Evolutionary conservation across 2,329 filamentous ascomycete genomes (phyloP).

Genomic region (Colletotrichum tamarilloi): DNA sequence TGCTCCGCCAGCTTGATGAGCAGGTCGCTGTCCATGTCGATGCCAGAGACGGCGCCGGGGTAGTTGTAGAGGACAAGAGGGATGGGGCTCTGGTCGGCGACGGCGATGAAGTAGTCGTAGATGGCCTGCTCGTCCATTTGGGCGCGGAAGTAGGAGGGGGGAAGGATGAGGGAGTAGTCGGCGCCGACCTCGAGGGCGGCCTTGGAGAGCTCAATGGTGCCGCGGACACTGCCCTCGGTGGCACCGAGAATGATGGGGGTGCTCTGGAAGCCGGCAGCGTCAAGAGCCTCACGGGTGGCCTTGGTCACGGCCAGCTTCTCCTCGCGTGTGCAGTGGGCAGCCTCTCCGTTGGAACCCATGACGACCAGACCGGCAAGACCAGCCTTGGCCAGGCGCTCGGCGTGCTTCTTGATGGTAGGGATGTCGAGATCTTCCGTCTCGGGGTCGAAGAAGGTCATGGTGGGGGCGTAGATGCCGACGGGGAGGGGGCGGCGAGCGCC

Average conservation of each 20-base stretch:
- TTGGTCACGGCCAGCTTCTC: conserved; percentile 81
- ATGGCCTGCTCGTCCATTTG: conserved; percentile 81
- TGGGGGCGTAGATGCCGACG: conserved; percentile 87
- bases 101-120: conserved; percentile 77
- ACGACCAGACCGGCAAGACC: conserved; percentile 86
- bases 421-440: conserved; percentile 88
- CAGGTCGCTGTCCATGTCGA: conserved; percentile 91
- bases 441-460: conserved; percentile 90
- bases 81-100: conserved; percentile 80
- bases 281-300: conserved; percentile 83
- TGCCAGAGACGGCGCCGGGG: conserved; percentile 85
- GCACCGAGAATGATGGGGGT: conserved; percentile 87
- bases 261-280: conserved; percentile 79
- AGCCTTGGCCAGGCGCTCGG: conserved; percentile 79
- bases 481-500: conserved; percentile 68
- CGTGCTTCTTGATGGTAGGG: conserved; percentile 81
- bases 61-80: conserved; percentile 93
- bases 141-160: conserved; percentile 84
- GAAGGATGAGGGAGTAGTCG: conserved; percentile 83
- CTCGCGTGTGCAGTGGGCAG: conserved; percentile 82
- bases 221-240: conserved; percentile 83
- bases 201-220: conserved; percentile 80
- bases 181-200: conserved; percentile 76
- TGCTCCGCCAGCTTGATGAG: conserved; percentile 83
- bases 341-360: conserved; percentile 93